Evolutionary conservation across 768 basidiomycete genomes (phyloP).

Genomic region (Pisolithus marmoratus): DNA sequence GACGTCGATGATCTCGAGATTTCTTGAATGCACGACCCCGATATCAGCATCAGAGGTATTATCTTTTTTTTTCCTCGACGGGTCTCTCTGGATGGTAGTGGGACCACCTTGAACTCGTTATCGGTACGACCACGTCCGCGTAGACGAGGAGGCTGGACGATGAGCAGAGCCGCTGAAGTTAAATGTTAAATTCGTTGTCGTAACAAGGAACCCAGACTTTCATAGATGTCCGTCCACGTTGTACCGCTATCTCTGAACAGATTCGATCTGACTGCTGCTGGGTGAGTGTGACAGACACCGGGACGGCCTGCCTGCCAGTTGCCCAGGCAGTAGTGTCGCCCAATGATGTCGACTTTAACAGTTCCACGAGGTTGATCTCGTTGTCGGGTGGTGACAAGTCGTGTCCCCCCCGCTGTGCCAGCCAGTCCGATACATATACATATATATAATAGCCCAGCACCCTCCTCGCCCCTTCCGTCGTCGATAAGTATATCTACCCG

Average conservation of each 20-base stretch:
- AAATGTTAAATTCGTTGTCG: conserved; percentile 21
- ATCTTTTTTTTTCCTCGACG: too few species aligned
- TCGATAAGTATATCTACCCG: background rate
- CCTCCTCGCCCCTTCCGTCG: background rate
- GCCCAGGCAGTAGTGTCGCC: too few species aligned
- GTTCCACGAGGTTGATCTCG: too few species aligned
- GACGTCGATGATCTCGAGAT: conserved; percentile 6
- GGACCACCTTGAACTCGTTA: too few species aligned
- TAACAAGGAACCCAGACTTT: conserved; percentile 11
- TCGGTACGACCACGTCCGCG: too few species aligned
- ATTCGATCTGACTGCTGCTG: background rate
- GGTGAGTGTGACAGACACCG: too few species aligned
- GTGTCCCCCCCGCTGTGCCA: background rate
- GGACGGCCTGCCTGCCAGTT: background rate
- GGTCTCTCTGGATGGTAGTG: too few species aligned
- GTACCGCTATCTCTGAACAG: too few species aligned
- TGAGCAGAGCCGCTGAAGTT: conserved; percentile 16
- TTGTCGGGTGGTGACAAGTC: too few species aligned
- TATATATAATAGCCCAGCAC: background rate
- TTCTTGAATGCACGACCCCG: too few species aligned
- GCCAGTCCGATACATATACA: background rate
- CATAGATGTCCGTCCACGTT: conserved; percentile 14
- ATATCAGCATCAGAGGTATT: too few species aligned
- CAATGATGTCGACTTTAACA: too few species aligned
- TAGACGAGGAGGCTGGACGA: background rate